Evolutionary conservation across 768 basidiomycete genomes (phyloP), one percentile per base, ranked within the genome.

Genomic region (Phylloporus arenicola): DNA sequence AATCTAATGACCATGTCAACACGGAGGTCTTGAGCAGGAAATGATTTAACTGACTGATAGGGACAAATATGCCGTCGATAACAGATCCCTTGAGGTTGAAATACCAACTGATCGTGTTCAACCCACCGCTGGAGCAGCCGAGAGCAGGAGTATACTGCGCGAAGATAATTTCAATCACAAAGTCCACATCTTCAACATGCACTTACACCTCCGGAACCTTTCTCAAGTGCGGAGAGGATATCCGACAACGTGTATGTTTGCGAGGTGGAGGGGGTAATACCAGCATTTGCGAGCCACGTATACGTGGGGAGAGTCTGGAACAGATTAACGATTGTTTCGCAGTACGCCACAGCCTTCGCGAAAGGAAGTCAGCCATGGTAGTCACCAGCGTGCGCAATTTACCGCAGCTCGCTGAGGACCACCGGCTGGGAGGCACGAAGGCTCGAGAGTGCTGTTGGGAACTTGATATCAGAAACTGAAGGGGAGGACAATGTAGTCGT

Each of bases 261-360:
- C 52, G 66, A 71, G 3, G 71, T 68, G n/a, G 76, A 77, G 12
- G 91, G 91, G 3, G 77, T 79, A 57, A 92, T 92, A 22, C 88
- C 88, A n/a, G 76, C 82, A 19, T 76, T 69, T 13, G 72, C 68
- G 35, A 92, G 81, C 80, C 80, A 89, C 14, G 77, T 72, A 64
- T 81, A 89, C 3, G 90, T 90, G 0, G 88, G 85, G 22, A 91
- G 78, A 9, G 75, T 74, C 79, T 78, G 56, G 72, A 84, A 86
- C 16, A 85, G 65, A 2, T 61, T 69, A 51, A 86, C 83, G 2
- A 80, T 78, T 17, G 59, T 72, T 51, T 80, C 58, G 69, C 84
- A 86, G 68, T 77, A 88, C 14, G 78, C 78, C 30, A 86, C 85
- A 1, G 84, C 86, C 81, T 85, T 51, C 16, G 24, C 43, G 48